phyloP scores from a whole-genome alignment of 768 basidiomycete genomes.

The Xanthoconium purpureum region DNA sequence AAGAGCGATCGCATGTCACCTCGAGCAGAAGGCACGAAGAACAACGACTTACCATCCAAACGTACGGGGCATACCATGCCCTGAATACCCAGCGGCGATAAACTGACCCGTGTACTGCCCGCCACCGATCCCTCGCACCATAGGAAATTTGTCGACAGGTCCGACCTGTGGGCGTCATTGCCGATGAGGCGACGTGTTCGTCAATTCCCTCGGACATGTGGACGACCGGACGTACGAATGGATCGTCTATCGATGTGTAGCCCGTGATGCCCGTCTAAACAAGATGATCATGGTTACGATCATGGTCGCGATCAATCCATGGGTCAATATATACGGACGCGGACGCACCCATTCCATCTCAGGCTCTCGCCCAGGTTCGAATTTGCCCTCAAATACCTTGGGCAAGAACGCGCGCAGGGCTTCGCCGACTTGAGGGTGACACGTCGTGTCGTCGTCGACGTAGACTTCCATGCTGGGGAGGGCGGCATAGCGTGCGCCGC shows the following conservation, averaged over 20 bases:
- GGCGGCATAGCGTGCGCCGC: slow-evolving; percentile 56
- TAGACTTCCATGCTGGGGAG: slow-evolving; percentile 46
- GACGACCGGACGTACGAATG: slow-evolving; percentile 49
- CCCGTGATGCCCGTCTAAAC: slow-evolving; percentile 84
- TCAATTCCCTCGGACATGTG: too few species aligned
- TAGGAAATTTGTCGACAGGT: slow-evolving; percentile 42
- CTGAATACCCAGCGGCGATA: slow-evolving; percentile 68
- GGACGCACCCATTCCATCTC: slow-evolving; percentile 76
- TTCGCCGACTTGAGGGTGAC: slow-evolving; percentile 47
- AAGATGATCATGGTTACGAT: neutral
- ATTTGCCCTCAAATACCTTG: slow-evolving; percentile 51
- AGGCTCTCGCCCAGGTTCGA: slow-evolving; percentile 45
- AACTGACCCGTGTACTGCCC: slow-evolving; percentile 54
- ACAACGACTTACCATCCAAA: slow-evolving; percentile 50
- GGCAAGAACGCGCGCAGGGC: slow-evolving; percentile 61
- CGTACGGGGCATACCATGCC: slow-evolving; percentile 79
- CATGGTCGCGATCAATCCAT: neutral
- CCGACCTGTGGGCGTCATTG: slow-evolving; percentile 47
- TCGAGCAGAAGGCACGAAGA: neutral
- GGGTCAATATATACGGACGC: neutral
- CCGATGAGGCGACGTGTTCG: neutral
- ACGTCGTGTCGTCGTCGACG: slow-evolving; percentile 53
- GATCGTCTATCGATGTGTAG: slow-evolving; percentile 57
- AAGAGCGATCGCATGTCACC: too few species aligned
- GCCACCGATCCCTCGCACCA: slow-evolving; percentile 10